phyloP scores from a whole-genome alignment of 768 basidiomycete species.

The Boletus subcaerulescens region DNA sequence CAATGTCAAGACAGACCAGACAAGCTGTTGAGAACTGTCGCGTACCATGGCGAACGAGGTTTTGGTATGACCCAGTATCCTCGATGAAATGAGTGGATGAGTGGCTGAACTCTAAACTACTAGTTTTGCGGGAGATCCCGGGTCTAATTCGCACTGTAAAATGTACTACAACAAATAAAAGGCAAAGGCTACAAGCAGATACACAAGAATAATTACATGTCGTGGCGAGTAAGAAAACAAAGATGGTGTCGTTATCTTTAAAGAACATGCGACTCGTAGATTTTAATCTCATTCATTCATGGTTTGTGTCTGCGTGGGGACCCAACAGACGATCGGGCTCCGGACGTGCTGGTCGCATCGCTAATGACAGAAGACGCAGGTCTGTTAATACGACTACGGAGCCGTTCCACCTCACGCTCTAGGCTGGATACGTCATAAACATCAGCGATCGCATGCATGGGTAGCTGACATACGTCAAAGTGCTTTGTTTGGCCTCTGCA shows the following conservation, averaged over 20 bases:
- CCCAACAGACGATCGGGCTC: constrained; percentile 23
- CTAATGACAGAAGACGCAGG: constrained; percentile 42
- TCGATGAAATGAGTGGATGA: background rate
- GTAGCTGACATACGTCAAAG: constrained; percentile 51
- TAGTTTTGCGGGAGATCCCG: constrained; percentile 30
- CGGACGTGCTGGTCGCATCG: constrained; percentile 18
- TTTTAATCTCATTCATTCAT: constrained; percentile 13
- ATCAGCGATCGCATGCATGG: background rate
- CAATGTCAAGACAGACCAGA: constrained; percentile 1
- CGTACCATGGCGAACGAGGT: constrained; percentile 28
- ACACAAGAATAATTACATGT: constrained; percentile 21
- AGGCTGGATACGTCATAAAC: constrained; percentile 37
- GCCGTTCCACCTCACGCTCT: constrained; percentile 66
- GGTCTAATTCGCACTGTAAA: background rate
- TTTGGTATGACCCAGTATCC: constrained; percentile 1
- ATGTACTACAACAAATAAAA: background rate
- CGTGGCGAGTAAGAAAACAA: background rate
- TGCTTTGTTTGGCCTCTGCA: constrained; percentile 66
- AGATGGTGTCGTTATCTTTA: background rate
- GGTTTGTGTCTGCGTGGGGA: constrained; percentile 29
- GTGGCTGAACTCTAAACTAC: constrained; percentile 35
- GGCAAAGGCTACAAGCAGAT: constrained; percentile 17
- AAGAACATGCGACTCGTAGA: background rate
- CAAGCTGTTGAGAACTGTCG: background rate
- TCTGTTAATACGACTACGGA: constrained; percentile 61